Evolutionary conservation across 768 basidiomycete species (phyloP).

Genomic region (Brasilioporus rufonigricans): DNA sequence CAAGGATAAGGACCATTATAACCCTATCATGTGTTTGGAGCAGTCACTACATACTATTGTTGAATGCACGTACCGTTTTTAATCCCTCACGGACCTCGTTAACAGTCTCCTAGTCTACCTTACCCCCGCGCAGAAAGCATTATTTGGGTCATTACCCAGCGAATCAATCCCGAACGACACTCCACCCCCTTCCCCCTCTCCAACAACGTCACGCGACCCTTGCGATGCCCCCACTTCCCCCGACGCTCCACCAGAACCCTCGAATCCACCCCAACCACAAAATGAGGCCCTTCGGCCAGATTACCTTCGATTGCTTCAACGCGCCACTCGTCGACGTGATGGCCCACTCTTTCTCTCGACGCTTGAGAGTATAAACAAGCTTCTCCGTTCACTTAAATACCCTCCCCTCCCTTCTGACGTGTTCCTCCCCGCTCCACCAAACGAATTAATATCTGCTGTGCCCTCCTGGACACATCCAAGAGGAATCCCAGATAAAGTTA

Average conservation of each 20-base stretch:
- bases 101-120: slow-evolving; percentile 52
- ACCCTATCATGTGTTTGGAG: slow-evolving; percentile 80
- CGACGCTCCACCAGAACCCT: slow-evolving; percentile 26
- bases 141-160: slow-evolving; percentile 67
- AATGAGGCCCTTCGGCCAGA: slow-evolving; percentile 23
- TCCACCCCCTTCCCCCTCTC: slow-evolving; percentile 35
- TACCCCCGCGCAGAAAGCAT: slow-evolving; percentile 57
- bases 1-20: slow-evolving; percentile 84
- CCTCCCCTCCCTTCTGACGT: slow-evolving; percentile 53
- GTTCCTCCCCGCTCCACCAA: slow-evolving; percentile 44
- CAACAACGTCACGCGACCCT: too few species aligned
- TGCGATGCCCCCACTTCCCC: slow-evolving; percentile 33
- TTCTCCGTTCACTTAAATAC: slow-evolving; percentile 66
- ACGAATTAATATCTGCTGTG: slow-evolving; percentile 48
- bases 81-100: not conserved
- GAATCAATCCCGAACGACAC: slow-evolving; percentile 28
- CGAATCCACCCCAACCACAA: slow-evolving; percentile 21
- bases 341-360: slow-evolving; percentile 70
- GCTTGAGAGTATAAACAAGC: slow-evolving; percentile 57
- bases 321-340: slow-evolving; percentile 65
- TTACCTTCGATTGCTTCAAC: slow-evolving; percentile 60
- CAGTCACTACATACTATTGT: slow-evolving; percentile 68
- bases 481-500: slow-evolving; percentile 62
- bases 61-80: slow-evolving; percentile 52
- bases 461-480: slow-evolving; percentile 40